These are phyloP conservation scores for Didymosphaeria variabile DNA, from an alignment of 2,329 filamentous ascomycete species.

Conservation along the genomic window DNA sequence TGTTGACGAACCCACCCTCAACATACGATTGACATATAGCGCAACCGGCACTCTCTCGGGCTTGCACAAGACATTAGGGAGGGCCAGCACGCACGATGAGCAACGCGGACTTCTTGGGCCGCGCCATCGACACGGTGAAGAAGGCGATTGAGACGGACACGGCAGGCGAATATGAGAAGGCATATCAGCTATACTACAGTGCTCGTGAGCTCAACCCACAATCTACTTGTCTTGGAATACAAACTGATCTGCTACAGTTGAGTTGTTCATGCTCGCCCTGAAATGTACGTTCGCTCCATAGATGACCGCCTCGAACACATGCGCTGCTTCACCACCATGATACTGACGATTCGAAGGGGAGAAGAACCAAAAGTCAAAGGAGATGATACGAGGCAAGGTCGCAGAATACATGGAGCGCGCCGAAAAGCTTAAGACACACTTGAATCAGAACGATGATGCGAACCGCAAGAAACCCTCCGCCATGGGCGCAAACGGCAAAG, in stretches of 20 bases:
- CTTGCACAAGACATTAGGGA: not conserved
- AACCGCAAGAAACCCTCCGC: slow-evolving; percentile 76
- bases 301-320: not conserved
- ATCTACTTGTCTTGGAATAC: not conserved
- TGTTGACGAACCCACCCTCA: not conserved
- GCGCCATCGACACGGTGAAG: slow-evolving; percentile 95
- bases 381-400: slow-evolving; percentile 95
- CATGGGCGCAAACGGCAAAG: slow-evolving; percentile 76
- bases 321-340: slow-evolving; percentile 1
- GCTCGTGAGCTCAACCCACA: slow-evolving; percentile 56
- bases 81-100: slow-evolving; percentile 68
- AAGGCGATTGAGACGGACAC: slow-evolving; percentile 98
- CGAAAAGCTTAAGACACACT: slow-evolving; percentile 94
- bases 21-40: not conserved
- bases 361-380: slow-evolving; percentile 96
- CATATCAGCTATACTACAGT: slow-evolving; percentile 95
- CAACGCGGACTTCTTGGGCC: slow-evolving; percentile 94
- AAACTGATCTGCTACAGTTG: slow-evolving; percentile 62
- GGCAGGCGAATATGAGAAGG: slow-evolving; percentile 94
- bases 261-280: slow-evolving; percentile 97
- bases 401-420: slow-evolving; percentile 98
- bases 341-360: slow-evolving; percentile 65
- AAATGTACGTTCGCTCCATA: slow-evolving; percentile 69
- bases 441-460: slow-evolving; percentile 73
- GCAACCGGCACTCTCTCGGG: too few relatives aligned